Conservation (phyloP, 176 grass and related monocot species). For the Miscanthus lutarioriparius region DNA sequence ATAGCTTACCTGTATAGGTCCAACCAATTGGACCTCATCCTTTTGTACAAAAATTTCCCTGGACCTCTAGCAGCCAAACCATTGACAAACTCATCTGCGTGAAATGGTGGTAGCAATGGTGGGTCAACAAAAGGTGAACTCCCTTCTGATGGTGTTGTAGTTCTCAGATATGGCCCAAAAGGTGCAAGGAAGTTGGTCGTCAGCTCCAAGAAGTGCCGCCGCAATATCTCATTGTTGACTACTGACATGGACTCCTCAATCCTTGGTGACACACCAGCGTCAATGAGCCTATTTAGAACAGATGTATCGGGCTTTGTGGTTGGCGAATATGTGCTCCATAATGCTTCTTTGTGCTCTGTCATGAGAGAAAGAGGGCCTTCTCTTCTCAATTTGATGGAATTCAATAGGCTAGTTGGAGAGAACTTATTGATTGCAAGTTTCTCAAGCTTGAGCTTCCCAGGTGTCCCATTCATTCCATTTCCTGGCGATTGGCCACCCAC, state of each 20-base stretch:
- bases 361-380: constrained; percentile 93
- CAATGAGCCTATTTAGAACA: constrained; percentile 87
- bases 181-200: constrained; percentile 97
- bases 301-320: constrained; percentile 87
- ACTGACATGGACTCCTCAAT: constrained; percentile 95
- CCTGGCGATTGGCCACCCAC: constrained; percentile 30
- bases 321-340: constrained; percentile 74
- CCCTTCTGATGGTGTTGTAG: constrained; percentile 69
- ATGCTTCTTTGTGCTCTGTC: constrained; percentile 93
- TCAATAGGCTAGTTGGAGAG: constrained; percentile 77
- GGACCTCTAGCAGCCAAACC: constrained; percentile 83
- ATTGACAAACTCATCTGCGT: constrained; percentile 78
- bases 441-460: constrained; percentile 69
- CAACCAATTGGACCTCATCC: constrained; percentile 98
- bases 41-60: constrained; percentile 96
- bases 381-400: constrained; percentile 85
- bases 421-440: constrained; percentile 77
- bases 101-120: constrained; percentile 67
- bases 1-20: constrained; percentile 72
- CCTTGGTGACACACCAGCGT: constrained; percentile 67
- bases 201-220: constrained; percentile 92
- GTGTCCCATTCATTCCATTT: constrained; percentile 48
- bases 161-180: constrained; percentile 89
- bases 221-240: constrained; percentile 97
- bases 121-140: constrained; percentile 81